Conservation (phyloP, 768 basidiomycete genomes). For the Podaxis sp. region DNA sequence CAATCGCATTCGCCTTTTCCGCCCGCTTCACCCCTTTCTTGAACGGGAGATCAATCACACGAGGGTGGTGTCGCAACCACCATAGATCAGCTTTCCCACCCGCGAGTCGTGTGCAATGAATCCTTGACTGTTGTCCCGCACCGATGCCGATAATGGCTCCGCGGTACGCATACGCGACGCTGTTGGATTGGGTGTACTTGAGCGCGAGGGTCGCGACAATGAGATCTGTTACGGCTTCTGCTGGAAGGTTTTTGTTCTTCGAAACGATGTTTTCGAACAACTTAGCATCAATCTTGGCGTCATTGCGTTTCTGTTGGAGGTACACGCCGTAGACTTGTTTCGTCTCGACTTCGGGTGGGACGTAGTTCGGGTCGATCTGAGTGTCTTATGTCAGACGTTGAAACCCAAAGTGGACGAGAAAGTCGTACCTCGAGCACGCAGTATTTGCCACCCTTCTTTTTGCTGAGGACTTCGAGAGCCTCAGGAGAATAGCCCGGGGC, state of each 20-base stretch:
- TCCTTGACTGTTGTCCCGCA: conserved; percentile 97
- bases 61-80: conserved; percentile 98
- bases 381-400: neutral
- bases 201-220: conserved; percentile 95
- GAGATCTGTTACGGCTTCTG: conserved; percentile 79
- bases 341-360: conserved; percentile 79
- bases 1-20: conserved; percentile 98
- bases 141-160: conserved; percentile 95
- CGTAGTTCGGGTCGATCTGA: conserved; percentile 87
- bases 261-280: conserved; percentile 90
- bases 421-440: conserved; percentile 86
- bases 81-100: conserved; percentile 98
- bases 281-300: conserved; percentile 77
- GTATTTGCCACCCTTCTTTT: conserved; percentile 99
- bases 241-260: conserved; percentile 82
- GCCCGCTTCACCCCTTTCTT: conserved; percentile 97
- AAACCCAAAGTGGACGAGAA: neutral
- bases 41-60: conserved; percentile 90
- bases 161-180: conserved; percentile 90
- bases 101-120: conserved; percentile 98
- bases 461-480: conserved; percentile 85
- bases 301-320: conserved; percentile 88
- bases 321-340: conserved; percentile 93
- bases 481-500: conserved; percentile 89
- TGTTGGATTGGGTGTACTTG: conserved; percentile 99